Percentiles rank a stretch among this genome's conserved stretches.
phyloP scores from a whole-genome alignment of 129 eudicot species.

The Saposhnikovia divaricata region DNA sequence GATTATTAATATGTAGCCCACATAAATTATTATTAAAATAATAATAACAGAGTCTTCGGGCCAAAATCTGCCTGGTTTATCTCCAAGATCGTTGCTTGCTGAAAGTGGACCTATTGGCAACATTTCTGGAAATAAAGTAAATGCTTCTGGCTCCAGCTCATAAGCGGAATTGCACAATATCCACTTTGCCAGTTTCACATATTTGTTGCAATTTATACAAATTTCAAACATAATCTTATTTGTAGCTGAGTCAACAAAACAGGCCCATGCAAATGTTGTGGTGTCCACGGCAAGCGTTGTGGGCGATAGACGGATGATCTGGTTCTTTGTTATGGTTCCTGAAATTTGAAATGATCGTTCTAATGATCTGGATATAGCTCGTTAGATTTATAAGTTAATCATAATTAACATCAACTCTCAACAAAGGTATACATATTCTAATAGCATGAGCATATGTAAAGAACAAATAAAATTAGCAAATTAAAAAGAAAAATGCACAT shows the following conservation, averaged over 20 bases:
- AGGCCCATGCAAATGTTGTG: conserved; percentile 24
- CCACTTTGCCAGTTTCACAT: conserved; percentile 20
- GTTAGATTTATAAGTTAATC: not conserved
- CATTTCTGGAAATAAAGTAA: conserved; percentile 8
- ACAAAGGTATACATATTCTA: too few relatives aligned
- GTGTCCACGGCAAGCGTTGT: conserved; percentile 38
- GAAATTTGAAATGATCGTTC: not conserved
- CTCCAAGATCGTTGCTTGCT: conserved; percentile 1
- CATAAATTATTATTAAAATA: too few relatives aligned
- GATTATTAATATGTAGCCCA: too few relatives aligned
- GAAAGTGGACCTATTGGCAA: conserved; percentile 28
- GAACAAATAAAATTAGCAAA: not conserved
- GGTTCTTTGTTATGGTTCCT: conserved; percentile 26
- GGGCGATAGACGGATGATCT: conserved; percentile 35
- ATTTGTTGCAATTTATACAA: not conserved
- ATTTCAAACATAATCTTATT: conserved; percentile 9
- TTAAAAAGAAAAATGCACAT: too few relatives aligned
- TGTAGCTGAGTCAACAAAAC: conserved; percentile 13
- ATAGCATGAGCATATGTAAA: not conserved
- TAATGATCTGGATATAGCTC: not conserved
- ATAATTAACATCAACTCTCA: not conserved
- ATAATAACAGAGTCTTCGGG: too few relatives aligned
- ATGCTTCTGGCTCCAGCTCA: conserved; percentile 35
- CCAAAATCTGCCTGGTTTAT: conserved; percentile 10
- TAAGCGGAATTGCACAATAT: conserved; percentile 30